Conservation (phyloP, 177 flowering plant genomes). For the Viscum album region DNA sequence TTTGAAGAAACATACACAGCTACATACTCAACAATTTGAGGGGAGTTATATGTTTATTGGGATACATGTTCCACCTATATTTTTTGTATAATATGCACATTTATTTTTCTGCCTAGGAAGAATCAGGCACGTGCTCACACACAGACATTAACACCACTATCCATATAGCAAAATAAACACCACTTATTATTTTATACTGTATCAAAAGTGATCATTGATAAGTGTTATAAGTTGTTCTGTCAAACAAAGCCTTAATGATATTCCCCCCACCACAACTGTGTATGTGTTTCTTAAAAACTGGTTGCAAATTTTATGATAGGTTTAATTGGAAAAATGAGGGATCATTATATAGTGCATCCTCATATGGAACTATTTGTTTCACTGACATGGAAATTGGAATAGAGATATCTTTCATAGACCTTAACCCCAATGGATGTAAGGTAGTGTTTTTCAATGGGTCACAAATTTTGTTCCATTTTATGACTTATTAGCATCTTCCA, state of each 20-base stretch:
- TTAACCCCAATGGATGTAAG: conserved; percentile 92
- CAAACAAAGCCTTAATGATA: not conserved
- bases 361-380: conserved; percentile 84
- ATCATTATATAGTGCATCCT: conserved; percentile 64
- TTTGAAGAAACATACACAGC: conserved; percentile 67
- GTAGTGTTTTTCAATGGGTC: conserved; percentile 21
- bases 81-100: not conserved
- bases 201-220: too few relatives aligned
- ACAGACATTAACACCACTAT: too few relatives aligned
- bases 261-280: not conserved
- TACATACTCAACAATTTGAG: conserved; percentile 73
- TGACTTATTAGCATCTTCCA: too few relatives aligned
- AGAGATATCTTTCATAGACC: conserved; percentile 51
- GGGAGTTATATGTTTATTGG: conserved; percentile 24
- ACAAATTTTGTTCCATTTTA: too few relatives aligned
- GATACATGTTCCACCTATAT: not conserved
- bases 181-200: too few relatives aligned
- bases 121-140: too few relatives aligned
- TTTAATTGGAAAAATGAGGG: conserved; percentile 66
- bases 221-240: not conserved
- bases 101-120: too few relatives aligned
- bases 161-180: too few relatives aligned
- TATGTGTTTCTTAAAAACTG: not conserved
- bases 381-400: conserved; percentile 83
- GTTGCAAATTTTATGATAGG: conserved; percentile 25